Evolutionary conservation across 2,329 filamentous ascomycete species (phyloP).

Genomic region (Claviceps sp.): DNA sequence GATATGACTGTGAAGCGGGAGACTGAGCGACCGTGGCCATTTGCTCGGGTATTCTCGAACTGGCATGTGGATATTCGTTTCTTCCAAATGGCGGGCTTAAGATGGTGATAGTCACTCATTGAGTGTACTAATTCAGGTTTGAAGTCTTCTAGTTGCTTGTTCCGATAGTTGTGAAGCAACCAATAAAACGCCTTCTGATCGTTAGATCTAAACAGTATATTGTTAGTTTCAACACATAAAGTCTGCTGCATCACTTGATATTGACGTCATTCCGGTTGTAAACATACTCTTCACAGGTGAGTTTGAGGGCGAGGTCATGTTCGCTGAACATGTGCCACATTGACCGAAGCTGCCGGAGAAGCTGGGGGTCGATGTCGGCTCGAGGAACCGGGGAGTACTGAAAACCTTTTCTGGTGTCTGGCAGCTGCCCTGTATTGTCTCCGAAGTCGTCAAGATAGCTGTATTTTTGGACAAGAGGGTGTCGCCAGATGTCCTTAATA

Average conservation of each 20-base stretch:
- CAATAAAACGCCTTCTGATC: slow-evolving; percentile 92
- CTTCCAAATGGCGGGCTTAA: slow-evolving; percentile 43
- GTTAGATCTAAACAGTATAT: slow-evolving; percentile 46
- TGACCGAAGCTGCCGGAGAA: slow-evolving; percentile 74
- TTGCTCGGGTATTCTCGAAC: slow-evolving; percentile 34
- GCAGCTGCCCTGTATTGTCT: slow-evolving; percentile 36
- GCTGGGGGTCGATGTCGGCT: slow-evolving; percentile 64
- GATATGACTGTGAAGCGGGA: slow-evolving; percentile 55
- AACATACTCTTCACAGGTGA: slow-evolving; percentile 52
- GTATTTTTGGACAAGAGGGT: slow-evolving; percentile 78
- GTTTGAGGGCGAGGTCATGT: slow-evolving; percentile 52
- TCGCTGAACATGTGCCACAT: slow-evolving; percentile 82
- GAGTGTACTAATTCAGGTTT: slow-evolving; percentile 70
- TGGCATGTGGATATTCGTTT: slow-evolving; percentile 49
- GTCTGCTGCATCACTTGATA: no score
- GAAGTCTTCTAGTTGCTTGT: slow-evolving; percentile 80
- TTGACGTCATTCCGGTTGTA: no score
- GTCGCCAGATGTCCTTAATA: slow-evolving; percentile 71
- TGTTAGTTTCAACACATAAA: slow-evolving; percentile 12
- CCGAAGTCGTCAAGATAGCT: slow-evolving; percentile 59
- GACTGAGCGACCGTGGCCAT: slow-evolving; percentile 37
- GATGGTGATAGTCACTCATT: slow-evolving; percentile 80
- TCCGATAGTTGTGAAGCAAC: slow-evolving; percentile 66
- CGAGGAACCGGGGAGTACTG: slow-evolving; percentile 43
- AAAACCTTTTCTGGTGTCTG: slow-evolving; percentile 47